Evolutionary conservation across 108 stramenopile genomes (phyloP), one percentile per base, ranked within the genome.

Genomic region (Aureococcus anophagefferens): DNA sequence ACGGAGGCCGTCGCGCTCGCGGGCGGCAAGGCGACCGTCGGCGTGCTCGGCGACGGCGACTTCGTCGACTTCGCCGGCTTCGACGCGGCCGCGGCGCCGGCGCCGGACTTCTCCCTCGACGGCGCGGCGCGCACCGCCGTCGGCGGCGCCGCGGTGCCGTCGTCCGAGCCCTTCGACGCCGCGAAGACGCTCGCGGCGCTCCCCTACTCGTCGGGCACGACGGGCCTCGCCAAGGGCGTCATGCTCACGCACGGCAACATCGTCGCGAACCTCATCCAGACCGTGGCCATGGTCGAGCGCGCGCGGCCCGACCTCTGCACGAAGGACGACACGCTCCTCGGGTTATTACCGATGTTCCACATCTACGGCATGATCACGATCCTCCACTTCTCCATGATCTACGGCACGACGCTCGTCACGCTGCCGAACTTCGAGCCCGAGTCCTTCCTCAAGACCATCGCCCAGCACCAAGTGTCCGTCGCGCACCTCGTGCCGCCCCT

Each of bases 171-270:
- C 51, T 59, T 59, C 51, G 51, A 59, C 51, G 51, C 51, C 3
- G 17, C 51, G 1, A 25, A 3, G 25, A 9, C 21, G 7, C 51
- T 59, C 17, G 51, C 51, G 3, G 51, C 51, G 51, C 76, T 97
- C 18, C 94, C 94, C 28, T 97, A 91, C 75, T 92, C 91, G 14
- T 89, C 87, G 59, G 96, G 96, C 9, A 97, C 96, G 3, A 97
- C 96, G n/a, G 96, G 96, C 46, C 64, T 89, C 32, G 90, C 94
- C 17, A 97, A 97, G 73, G 96, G 94, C 33, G 93, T 93, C n/a
- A 81, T 89, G 70, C 73, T 96, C 66, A 86, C 85, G 31, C 93
- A 94, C 83, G 65, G 71, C 33, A 96, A 96, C 74, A 76, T 96
- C 40, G 76, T 89, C 33, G 72, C 79, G 28, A 94, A 94, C 74